These are phyloP conservation scores for Rutstroemia sydowiana DNA, from an alignment of 2,329 filamentous ascomycete species.

Conservation along the genomic window DNA sequence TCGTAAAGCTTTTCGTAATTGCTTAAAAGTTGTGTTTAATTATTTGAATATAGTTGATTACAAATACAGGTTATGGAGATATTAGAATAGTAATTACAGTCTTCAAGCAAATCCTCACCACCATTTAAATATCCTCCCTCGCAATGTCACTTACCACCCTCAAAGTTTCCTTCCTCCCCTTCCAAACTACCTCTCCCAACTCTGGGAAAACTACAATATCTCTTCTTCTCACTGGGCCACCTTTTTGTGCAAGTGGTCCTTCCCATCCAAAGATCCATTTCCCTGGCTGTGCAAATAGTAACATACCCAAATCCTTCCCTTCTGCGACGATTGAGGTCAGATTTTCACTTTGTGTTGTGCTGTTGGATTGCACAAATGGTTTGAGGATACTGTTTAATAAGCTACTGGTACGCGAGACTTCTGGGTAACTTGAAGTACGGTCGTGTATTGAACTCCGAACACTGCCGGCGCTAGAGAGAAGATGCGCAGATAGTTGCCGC, in stretches of 20 bases:
- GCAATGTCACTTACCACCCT: slow-evolving; percentile 1
- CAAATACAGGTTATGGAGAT: too few relatives aligned
- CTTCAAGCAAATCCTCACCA: neutral
- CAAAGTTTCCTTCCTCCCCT: neutral
- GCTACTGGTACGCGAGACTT: neutral
- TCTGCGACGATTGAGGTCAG: slow-evolving; percentile 6
- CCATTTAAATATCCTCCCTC: neutral
- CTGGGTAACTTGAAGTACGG: too few relatives aligned
- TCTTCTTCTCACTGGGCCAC: too few relatives aligned
- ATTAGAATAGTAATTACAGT: too few relatives aligned
- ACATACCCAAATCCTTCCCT: slow-evolving; percentile 2
- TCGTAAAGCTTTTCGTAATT: too few relatives aligned
- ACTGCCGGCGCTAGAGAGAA: neutral
- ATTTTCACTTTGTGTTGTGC: neutral
- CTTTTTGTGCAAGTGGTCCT: neutral
- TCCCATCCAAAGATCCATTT: slow-evolving; percentile 2
- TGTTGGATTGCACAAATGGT: neutral
- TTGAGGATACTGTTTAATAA: neutral
- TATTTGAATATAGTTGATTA: too few relatives aligned
- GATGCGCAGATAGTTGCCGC: neutral
- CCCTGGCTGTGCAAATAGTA: slow-evolving; percentile 5
- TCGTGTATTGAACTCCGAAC: neutral
- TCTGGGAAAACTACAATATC: slow-evolving; percentile 4
- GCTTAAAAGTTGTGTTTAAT: too few relatives aligned
- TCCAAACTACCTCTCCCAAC: neutral